Percentiles rank a stretch among this genome's conserved stretches.
Evolutionary conservation across 23 red algal genomes (phyloP).

Genomic region (Agarophyton chilense): DNA sequence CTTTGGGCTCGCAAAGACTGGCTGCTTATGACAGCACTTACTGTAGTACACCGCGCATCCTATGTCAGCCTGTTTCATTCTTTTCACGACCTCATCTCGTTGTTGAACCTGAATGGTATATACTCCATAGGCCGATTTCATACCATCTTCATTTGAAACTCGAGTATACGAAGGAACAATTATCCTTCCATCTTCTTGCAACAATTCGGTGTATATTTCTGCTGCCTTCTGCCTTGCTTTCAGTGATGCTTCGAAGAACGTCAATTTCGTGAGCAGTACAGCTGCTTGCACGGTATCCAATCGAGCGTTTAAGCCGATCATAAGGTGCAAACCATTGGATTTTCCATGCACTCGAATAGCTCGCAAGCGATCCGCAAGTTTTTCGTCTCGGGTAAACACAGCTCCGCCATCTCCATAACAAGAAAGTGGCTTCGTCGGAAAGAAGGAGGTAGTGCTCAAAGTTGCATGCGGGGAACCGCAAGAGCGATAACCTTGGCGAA

Average conservation of each 20-base stretch:
- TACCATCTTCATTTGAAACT: conserved; percentile 30
- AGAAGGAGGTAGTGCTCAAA: conserved; percentile 72
- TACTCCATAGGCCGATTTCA: conserved; percentile 59
- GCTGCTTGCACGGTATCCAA: conserved; percentile 79
- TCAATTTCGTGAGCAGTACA: conserved; percentile 61
- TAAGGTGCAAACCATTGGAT: conserved; percentile 12
- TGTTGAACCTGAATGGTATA: conserved; percentile 71
- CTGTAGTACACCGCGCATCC: conserved; percentile 70
- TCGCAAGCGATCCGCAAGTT: conserved; percentile 39
- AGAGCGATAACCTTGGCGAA: conserved; percentile 16
- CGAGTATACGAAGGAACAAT: conserved; percentile 33
- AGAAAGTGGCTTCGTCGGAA: conserved; percentile 80
- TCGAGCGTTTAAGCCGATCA: conserved; percentile 71
- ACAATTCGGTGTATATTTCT: conserved; percentile 23
- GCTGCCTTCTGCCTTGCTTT: conserved; percentile 36
- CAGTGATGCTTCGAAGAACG: conserved; percentile 38
- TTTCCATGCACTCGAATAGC: conserved; percentile 74
- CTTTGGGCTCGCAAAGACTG: conserved; percentile 47
- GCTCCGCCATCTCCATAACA: conserved; percentile 87
- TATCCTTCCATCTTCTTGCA: conserved; percentile 50
- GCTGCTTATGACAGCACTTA: conserved; percentile 57
- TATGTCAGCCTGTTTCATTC: conserved; percentile 44
- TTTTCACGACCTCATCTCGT: conserved; percentile 47
- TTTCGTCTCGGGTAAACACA: conserved; percentile 66
- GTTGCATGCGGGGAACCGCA: conserved; percentile 49